A percentile compares a stretch with the other conserved stretches of the same genome.
Conservation (phyloP, 1,284 basidiomycete species). For the Cutaneotrichosporon sp. region DNA sequence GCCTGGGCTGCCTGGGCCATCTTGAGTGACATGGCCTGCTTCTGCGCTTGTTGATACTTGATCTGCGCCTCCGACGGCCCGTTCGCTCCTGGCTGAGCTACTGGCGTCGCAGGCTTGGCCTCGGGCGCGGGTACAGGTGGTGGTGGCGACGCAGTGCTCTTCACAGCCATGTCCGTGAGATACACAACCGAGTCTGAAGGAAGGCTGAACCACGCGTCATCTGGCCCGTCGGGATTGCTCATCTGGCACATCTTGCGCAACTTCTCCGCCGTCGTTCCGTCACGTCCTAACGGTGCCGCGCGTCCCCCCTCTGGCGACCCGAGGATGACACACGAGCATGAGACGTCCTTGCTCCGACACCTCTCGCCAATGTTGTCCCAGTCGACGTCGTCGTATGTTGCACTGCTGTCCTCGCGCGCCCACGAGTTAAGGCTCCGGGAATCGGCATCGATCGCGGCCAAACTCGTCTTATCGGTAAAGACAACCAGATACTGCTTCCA, state of each 20-base stretch:
- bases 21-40: conserved; percentile 19
- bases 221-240: conserved; percentile 9
- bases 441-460: conserved; percentile 16
- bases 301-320: conserved; percentile 10
- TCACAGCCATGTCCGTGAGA: conserved; percentile 14
- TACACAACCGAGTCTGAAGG: conserved; percentile 12
- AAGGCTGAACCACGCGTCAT: conserved; percentile 13
- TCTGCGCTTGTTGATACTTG: conserved; percentile 22
- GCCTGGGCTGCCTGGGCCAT: conserved; percentile 18
- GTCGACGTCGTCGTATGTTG: conserved; percentile 16
- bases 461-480: conserved; percentile 18
- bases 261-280: conserved; percentile 17
- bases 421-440: conserved; percentile 7
- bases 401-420: conserved; percentile 14
- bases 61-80: conserved; percentile 18
- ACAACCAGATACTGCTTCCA: conserved; percentile 18
- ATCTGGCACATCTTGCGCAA: conserved; percentile 21
- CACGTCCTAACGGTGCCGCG: conserved; percentile 5
- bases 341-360: conserved; percentile 18
- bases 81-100: background rate
- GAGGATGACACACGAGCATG: conserved; percentile 18
- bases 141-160: background rate
- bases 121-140: background rate
- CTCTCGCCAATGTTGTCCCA: conserved; percentile 20
- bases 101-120: background rate